These are phyloP conservation scores for Colletotrichum tofieldiae DNA, from an alignment of 2,329 filamentous ascomycete species.

Conservation along the genomic window DNA sequence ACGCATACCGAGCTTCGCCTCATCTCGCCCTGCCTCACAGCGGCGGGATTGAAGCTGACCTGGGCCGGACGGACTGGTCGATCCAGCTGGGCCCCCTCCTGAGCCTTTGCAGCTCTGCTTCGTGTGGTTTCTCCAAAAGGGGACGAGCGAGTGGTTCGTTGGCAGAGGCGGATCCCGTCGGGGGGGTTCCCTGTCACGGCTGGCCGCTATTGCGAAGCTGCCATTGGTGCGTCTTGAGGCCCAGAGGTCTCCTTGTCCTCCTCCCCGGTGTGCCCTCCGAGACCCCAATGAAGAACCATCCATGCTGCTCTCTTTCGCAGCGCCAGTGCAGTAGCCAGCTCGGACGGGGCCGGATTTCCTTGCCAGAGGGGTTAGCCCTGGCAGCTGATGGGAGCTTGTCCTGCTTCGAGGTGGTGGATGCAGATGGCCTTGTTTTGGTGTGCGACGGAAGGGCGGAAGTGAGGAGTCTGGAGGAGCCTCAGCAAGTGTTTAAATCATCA, in stretches of 20 bases:
- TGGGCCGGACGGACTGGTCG: slow-evolving; percentile 1
- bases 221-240: slow-evolving; percentile 36
- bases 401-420: not conserved
- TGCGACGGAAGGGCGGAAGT: not conserved
- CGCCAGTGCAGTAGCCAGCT: slow-evolving; percentile 35
- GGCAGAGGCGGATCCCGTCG: slow-evolving; percentile 19
- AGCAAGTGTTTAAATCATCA: not conserved
- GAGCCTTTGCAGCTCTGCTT: slow-evolving; percentile 1
- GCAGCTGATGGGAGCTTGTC: slow-evolving; percentile 12
- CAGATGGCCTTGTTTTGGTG: not conserved
- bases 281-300: slow-evolving; percentile 29
- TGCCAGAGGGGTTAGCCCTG: slow-evolving; percentile 1
- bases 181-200: slow-evolving; percentile 29
- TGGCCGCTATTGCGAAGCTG: slow-evolving; percentile 29
- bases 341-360: slow-evolving; percentile 13
- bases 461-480: not conserved
- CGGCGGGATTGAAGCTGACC: slow-evolving; percentile 5
- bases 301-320: slow-evolving; percentile 21
- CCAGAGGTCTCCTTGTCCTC: slow-evolving; percentile 16
- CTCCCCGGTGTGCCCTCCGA: slow-evolving; percentile 4
- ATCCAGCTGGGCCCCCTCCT: not conserved
- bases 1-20: slow-evolving; percentile 3
- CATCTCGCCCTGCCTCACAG: slow-evolving; percentile 13
- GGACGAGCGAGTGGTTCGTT: slow-evolving; percentile 31
- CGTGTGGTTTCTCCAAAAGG: slow-evolving; percentile 37